These are phyloP conservation scores for Lyophyllum atratum DNA, from an alignment of 768 basidiomycete genomes.

Conservation along the genomic window DNA sequence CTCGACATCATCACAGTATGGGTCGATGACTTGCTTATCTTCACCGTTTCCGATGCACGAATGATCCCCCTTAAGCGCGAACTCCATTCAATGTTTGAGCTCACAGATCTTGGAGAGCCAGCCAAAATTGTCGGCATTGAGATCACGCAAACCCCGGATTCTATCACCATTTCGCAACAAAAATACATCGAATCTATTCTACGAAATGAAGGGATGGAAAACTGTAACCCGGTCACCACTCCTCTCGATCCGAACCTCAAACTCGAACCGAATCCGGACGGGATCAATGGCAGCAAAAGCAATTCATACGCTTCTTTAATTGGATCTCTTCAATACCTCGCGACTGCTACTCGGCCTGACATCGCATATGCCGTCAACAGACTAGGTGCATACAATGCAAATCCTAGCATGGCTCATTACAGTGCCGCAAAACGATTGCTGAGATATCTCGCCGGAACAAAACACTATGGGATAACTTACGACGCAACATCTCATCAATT, in stretches of 20 bases:
- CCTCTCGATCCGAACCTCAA: not conserved
- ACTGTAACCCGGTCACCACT: no score
- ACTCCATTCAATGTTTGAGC: not conserved
- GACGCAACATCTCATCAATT: not conserved
- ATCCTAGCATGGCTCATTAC: not conserved
- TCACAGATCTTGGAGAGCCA: not conserved
- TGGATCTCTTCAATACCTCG: conserved; percentile 25
- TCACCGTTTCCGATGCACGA: not conserved
- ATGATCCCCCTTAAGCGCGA: not conserved
- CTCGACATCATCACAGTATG: not conserved
- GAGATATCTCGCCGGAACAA: not conserved
- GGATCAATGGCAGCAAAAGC: conserved; percentile 4
- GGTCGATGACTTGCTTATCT: not conserved
- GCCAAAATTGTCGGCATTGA: not conserved
- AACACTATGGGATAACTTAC: not conserved
- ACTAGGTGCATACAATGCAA: not conserved
- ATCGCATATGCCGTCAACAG: conserved; percentile 15
- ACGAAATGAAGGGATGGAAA: not conserved
- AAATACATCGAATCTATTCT: conserved; percentile 5
- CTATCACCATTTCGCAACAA: conserved; percentile 21
- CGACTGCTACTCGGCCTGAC: conserved; percentile 22
- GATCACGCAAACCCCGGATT: no score
- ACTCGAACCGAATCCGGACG: conserved; percentile 3
- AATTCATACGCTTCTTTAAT: not conserved
- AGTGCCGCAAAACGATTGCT: not conserved